Base-by-base conservation (phyloP, 2,329 filamentous ascomycete species). In the Aspergillus chevalieri region DNA sequence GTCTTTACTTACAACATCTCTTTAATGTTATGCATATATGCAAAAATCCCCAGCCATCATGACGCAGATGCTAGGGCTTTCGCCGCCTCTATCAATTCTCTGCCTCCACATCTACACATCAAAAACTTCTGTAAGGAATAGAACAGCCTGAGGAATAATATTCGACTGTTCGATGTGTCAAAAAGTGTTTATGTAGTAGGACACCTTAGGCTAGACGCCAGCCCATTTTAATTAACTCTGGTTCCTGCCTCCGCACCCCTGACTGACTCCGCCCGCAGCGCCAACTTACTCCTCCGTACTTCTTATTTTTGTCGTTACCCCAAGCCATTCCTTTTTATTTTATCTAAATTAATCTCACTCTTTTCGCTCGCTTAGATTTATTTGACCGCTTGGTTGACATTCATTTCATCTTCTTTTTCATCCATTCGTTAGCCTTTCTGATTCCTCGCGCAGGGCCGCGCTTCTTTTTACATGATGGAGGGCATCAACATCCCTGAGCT, bases 401-500 rank as follows among this genome's bases (percentile, higher is more conserved):
- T 36, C 10, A 6, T 45, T 36, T 19, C 43, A n/a, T 45, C 21
- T 14, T 17, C 12, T 24, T 33, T 33, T 24, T 14, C 34, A n/a
- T 30, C 17, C 26, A 17, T 36, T 36, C 15, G 34, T n/a, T 17
- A 36, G 6, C 6, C 14, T 17, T 15, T 17, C 14, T n/a, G 34
- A 9, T 17, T 17, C 33, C 12, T 14, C 14, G 14, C 15, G 34
- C 34, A 34, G 22, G 26, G 22, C 28, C 14, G 17, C 44, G n/a
- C 10, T n/a, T n/a, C 43, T 34, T 17, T 22, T 14, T 34, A 7
- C 24, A 39, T 15, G 52, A 81, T 81, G 78, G 78, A 81, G 50
- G 76, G 69, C 62, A 68, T 77, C 62, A 78, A 78, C 62, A 71
- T 83, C 52, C 69, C 77, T 44, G 79, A 82, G 57, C 70, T 84